phyloP scores from a whole-genome alignment of 805 yeast genomes.

The Candida sithepensis region DNA sequence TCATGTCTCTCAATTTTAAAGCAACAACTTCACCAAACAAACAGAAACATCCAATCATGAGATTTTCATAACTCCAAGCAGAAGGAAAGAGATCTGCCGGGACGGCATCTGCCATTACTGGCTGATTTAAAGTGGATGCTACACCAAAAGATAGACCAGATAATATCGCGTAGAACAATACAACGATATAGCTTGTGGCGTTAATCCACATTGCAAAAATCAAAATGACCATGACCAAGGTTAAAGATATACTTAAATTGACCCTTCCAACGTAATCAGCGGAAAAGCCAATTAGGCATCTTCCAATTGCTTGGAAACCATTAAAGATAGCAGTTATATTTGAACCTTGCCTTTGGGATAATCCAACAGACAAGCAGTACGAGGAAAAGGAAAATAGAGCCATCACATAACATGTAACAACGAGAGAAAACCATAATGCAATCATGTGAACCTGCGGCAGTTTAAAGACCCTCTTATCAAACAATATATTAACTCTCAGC shows the following conservation, averaged over 20 bases:
- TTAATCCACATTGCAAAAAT: constrained; percentile 46
- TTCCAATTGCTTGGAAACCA: constrained; percentile 46
- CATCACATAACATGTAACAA: constrained; percentile 39
- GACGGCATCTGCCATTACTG: constrained; percentile 29
- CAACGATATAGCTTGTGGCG: constrained; percentile 31
- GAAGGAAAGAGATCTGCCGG: constrained; percentile 28
- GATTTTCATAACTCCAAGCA: constrained; percentile 28
- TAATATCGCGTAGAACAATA: constrained; percentile 35
- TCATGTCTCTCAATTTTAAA: constrained; percentile 21
- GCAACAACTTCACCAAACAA: constrained; percentile 30
- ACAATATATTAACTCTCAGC: constrained; percentile 15
- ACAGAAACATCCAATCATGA: constrained; percentile 27
- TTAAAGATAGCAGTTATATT: constrained; percentile 44
- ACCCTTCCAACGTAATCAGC: constrained; percentile 47
- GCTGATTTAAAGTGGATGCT: constrained; percentile 31
- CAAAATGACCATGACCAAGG: constrained; percentile 33
- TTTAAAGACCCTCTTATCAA: constrained; percentile 19
- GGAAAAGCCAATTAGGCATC: constrained; percentile 45
- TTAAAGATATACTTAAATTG: constrained; percentile 37
- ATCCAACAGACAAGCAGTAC: constrained; percentile 47
- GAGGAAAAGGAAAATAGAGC: constrained; percentile 46
- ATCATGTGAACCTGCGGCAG: constrained; percentile 13
- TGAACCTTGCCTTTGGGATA: constrained; percentile 40
- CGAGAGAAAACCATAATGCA: constrained; percentile 30
- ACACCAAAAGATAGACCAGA: constrained; percentile 46